Base-by-base conservation (phyloP, 2,329 filamentous ascomycete genomes). In the Beauveria pseudobassiana region DNA sequence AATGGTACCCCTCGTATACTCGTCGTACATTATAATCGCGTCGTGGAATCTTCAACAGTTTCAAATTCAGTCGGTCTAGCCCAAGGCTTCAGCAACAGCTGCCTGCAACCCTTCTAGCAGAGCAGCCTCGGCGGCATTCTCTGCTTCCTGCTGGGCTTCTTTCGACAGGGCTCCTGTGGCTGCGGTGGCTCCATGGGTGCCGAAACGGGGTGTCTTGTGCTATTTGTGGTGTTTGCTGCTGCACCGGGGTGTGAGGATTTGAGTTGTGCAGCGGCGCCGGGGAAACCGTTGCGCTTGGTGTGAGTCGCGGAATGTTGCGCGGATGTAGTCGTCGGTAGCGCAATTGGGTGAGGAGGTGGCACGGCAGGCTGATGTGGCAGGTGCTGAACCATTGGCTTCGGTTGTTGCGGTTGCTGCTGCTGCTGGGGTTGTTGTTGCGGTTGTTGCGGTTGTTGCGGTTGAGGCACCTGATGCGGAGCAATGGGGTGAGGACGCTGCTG, bases 61-160 rank as follows among this genome's bases (percentile, higher is more conserved):
- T 20, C 42, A 22, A 16, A 51, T 16, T 30, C 28, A 6, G 20
- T 9, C 6, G 43, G 9, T 24, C 18, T 28, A 62, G 48, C 64
- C 61, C 22, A 67, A 42, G 7, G 64, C 67, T 43, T 68, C 67
- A 57, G 73, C 72, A 46, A 75, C 70, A 8, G 69, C 73, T 9
- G 71, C 72, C 57, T 75, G 73, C 1, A 75, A 68, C 5, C 72
- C 71, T 61, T 75, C 71, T 7, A 75, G 60, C 18, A 75, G 65
- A 24, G 72, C 72, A 22, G 69, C 72, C 59, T 75, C 73, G 16
- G 71, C 71, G 24, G 69, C 72, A 43, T 74, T 72, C 59, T 74
- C 72, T 58, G 74, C 65, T 30, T 68, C 64, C 20, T 68, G 64
- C 24, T 64, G 63, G 22, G 63, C 63, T 18, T 59, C 59, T 14